Evolutionary conservation across 139 green algal genomes (phyloP), one percentile per base, ranked within the genome.

Genomic region (Dunaliella primolecta): DNA sequence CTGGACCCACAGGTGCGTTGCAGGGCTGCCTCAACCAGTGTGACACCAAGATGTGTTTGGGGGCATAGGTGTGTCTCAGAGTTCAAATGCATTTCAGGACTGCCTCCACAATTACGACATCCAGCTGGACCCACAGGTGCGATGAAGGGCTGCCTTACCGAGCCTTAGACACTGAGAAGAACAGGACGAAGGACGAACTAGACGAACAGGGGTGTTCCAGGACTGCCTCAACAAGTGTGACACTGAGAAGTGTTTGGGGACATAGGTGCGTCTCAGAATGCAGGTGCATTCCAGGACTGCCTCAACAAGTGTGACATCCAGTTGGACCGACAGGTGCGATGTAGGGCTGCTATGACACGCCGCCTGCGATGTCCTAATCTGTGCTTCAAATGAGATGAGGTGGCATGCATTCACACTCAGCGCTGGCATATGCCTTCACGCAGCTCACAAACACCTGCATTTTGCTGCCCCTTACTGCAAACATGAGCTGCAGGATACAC

Each of bases 101-200:
- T 98, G 98, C 87, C 91, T 99, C 35, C 89, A 89, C 84, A 98
- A 97, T 92, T 99, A 99, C 89, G 92, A 93, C 57, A 94, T 99
- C 70, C 94, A 98, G 91, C 92, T 99, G 78, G 96, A 99, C 87
- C 95, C 96, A 33, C 94, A 98, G 86, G 91, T 98, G 36, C 92
- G 84, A 36, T 79, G 70, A 7, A n/a, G 31, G 77, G 24, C 32
- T 56, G 77, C n/a, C n/a, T n/a, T n/a, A n/a, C n/a, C n/a, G n/a
- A n/a, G n/a, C n/a, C n/a, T n/a, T n/a, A n/a, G n/a, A n/a, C n/a
- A n/a, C n/a, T n/a, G n/a, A n/a, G n/a, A n/a, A n/a, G n/a, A n/a
- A n/a, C n/a, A n/a, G n/a, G n/a, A n/a, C n/a, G n/a, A n/a, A n/a
- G n/a, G n/a, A n/a, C n/a, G n/a, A n/a, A n/a, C n/a, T n/a, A n/a